Percentiles rank a stretch among this genome's conserved stretches.
Evolutionary conservation across 371 early-diverging fungal species (phyloP).

Genomic region (Nematocida displodere): DNA sequence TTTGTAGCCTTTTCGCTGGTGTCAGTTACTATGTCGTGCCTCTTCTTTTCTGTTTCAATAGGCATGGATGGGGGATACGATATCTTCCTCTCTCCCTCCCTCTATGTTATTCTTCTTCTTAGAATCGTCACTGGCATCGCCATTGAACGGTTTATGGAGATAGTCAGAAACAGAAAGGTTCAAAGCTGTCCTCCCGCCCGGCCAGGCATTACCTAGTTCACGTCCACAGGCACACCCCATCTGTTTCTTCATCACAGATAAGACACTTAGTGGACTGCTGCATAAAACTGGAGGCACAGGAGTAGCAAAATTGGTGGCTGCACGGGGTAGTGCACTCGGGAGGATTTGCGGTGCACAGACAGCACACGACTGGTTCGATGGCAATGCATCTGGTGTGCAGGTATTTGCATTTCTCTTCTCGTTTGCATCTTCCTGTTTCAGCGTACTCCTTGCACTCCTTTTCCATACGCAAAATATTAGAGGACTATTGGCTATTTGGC

Average conservation of each 20-base stretch:
- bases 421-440: conserved; percentile 3
- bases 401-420: neutral
- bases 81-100: conserved; percentile 6
- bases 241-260: conserved; percentile 19
- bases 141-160: conserved; percentile 1
- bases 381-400: neutral
- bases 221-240: conserved; percentile 14
- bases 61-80: conserved; percentile 41
- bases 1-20: conserved; percentile 11
- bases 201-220: neutral
- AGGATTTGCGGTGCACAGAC: conserved; percentile 1
- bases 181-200: neutral
- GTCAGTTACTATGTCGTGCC: neutral
- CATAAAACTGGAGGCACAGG: conserved; percentile 7
- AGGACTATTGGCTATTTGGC: no score
- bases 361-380: conserved; percentile 5
- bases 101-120: conserved; percentile 15
- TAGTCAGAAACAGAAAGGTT: conserved; percentile 2
- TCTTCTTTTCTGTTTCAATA: conserved; percentile 22
- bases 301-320: conserved; percentile 35
- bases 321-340: conserved; percentile 32
- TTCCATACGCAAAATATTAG: neutral
- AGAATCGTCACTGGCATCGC: neutral
- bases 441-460: neutral
- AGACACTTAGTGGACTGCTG: conserved; percentile 20